Base-by-base conservation (phyloP, 2,329 filamentous ascomycete species). In the Cadophora sp. region DNA sequence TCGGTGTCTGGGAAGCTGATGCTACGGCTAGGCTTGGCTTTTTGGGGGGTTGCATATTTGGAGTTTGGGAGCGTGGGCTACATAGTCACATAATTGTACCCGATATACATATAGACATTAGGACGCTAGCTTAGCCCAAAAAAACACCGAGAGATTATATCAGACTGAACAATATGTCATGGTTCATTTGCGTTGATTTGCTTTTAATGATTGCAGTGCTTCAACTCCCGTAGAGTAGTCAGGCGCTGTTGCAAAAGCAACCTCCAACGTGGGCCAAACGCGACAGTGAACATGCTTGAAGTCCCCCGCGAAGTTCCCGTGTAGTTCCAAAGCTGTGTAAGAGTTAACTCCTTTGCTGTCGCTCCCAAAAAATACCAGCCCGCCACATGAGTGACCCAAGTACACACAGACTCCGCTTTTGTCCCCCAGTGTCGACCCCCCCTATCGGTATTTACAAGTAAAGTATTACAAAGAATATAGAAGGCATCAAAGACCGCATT, bases 391-490 rank as follows among this genome's bases (percentile, higher is more conserved):
- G 14, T 27, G 39, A 33, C 20, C 33, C 33, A 60, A 51, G 24
- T 51, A 51, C 43, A 8, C 11, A 64, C 43, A 8, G 18, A 64
- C 22, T 59, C n/a, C 63, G 59, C 62, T 68, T 70, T 71, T 71
- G 48, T 61, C 61, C 55, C 45, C 64, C 53, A 48, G 14, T 13
- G 16, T n/a, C 11, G 8, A 41, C 24, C 18, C 13, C 60, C n/a
- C 61, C 61, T 33, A 55, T 24, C 48, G 18, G 16, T 59, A 69
- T 70, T 48, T 70, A 70, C 69, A 68, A 65, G 50, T 47, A 64
- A 67, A 47, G 27, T 33, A 68, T 69, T 66, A 69, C 67, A 70
- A 70, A 70, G 18, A 56, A 58, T 59, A 36, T 61, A 58, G 41
- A 65, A 62, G 30, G 45, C 36, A 56, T 62, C 51, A 63, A 64